Conservation (phyloP, 2,329 filamentous ascomycete species). For the Xylariaceae sp. region DNA sequence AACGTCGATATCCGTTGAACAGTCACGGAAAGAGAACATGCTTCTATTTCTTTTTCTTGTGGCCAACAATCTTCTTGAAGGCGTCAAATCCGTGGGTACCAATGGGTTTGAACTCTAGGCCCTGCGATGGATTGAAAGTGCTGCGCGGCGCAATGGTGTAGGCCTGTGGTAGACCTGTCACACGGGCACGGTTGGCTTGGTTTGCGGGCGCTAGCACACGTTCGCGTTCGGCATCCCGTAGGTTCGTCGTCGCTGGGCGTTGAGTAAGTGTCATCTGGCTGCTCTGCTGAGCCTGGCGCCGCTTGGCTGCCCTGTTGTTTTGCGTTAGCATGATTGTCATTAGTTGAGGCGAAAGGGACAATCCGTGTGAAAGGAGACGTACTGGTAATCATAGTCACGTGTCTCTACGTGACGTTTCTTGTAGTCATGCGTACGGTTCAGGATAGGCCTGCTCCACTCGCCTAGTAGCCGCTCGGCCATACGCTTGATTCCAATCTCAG, state of each 20-base stretch:
- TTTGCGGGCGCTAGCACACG: slow-evolving; percentile 63
- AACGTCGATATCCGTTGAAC: not conserved
- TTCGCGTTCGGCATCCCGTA: slow-evolving; percentile 60
- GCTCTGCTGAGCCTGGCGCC: slow-evolving; percentile 52
- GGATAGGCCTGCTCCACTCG: slow-evolving; percentile 94
- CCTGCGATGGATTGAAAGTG: slow-evolving; percentile 62
- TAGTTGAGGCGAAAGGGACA: not conserved
- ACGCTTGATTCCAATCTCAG: slow-evolving; percentile 87
- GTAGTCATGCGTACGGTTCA: slow-evolving; percentile 94
- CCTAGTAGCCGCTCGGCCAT: slow-evolving; percentile 91
- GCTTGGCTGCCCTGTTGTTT: slow-evolving; percentile 56
- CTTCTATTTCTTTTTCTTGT: slow-evolving; percentile 66
- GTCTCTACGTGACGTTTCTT: slow-evolving; percentile 78
- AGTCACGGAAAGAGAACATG: not conserved
- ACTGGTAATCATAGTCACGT: slow-evolving; percentile 69
- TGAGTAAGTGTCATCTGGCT: slow-evolving; percentile 44
- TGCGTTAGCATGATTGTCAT: slow-evolving; percentile 17
- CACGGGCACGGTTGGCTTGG: slow-evolving; percentile 62
- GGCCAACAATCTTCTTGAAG: slow-evolving; percentile 65
- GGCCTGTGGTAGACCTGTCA: slow-evolving; percentile 60
- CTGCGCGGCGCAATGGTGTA: slow-evolving; percentile 68
- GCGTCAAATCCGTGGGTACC: slow-evolving; percentile 69
- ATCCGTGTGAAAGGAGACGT: slow-evolving; percentile 39
- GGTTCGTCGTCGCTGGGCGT: slow-evolving; percentile 36
- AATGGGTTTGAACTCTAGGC: slow-evolving; percentile 63